Conservation (phyloP, 1,284 basidiomycete species). For the Melampsora abietis-canadensis region DNA sequence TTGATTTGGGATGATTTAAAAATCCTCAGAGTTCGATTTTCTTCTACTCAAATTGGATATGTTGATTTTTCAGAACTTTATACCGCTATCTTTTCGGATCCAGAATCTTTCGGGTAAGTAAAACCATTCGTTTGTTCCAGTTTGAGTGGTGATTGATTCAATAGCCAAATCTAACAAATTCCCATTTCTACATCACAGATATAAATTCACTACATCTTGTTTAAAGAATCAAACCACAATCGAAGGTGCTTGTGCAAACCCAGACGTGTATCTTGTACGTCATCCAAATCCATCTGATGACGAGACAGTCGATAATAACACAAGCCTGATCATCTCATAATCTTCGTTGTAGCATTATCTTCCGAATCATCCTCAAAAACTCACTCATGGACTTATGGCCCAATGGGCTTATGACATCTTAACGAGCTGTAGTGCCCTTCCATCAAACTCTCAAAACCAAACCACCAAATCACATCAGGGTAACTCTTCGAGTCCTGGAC, state of each 20-base stretch:
- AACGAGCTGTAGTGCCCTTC: neutral
- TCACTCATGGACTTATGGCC: constrained; percentile 18
- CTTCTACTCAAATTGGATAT: constrained; percentile 8
- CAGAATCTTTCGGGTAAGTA: constrained; percentile 20
- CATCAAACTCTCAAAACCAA: too few relatives aligned
- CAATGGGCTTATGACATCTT: constrained; percentile 15
- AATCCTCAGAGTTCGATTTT: neutral
- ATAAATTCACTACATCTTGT: constrained; percentile 7
- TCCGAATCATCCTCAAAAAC: constrained; percentile 20
- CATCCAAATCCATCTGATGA: neutral
- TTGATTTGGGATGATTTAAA: constrained; percentile 26
- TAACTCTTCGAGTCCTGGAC: too few relatives aligned
- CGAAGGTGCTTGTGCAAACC: neutral
- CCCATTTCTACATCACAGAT: constrained; percentile 5
- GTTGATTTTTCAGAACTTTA: constrained; percentile 14
- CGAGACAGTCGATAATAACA: neutral
- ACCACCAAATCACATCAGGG: too few relatives aligned
- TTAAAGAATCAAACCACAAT: constrained; percentile 22
- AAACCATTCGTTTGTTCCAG: neutral
- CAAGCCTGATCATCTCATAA: neutral
- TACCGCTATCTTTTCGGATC: constrained; percentile 1
- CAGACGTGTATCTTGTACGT: constrained; percentile 13
- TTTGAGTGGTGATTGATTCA: too few relatives aligned
- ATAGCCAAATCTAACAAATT: neutral
- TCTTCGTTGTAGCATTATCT: constrained; percentile 10